A percentile compares a stretch with the other conserved stretches of the same genome.
These are phyloP conservation scores for Magnolia changhungtana DNA, from an alignment of 164 flowering plant genomes.

Conservation along the genomic window DNA sequence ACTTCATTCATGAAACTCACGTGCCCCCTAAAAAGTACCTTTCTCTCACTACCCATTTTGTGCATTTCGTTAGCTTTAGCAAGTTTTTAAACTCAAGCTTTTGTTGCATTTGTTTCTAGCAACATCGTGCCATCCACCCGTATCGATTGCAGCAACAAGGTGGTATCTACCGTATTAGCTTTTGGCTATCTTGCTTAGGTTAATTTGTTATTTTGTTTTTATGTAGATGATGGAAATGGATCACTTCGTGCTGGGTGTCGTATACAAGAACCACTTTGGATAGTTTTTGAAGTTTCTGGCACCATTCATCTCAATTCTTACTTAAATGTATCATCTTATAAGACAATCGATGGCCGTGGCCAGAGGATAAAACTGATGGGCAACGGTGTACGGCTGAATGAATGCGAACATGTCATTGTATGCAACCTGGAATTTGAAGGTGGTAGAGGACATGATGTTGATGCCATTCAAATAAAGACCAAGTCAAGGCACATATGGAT, in stretches of 20 bases:
- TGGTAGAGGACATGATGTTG: slow-evolving; percentile 80
- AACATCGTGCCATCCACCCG: too few species aligned
- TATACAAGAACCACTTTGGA: slow-evolving; percentile 71
- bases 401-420: slow-evolving; percentile 76
- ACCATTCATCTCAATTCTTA: slow-evolving; percentile 58
- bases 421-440: slow-evolving; percentile 87
- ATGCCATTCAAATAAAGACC: slow-evolving; percentile 83
- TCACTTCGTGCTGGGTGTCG: slow-evolving; percentile 79
- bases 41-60: too few species aligned
- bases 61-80: too few species aligned
- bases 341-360: slow-evolving; percentile 90
- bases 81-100: background rate
- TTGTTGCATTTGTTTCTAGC: background rate
- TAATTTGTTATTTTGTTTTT: background rate
- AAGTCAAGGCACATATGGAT: slow-evolving; percentile 89
- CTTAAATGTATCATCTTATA: slow-evolving; percentile 68
- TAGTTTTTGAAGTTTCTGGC: slow-evolving; percentile 79
- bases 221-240: slow-evolving; percentile 80
- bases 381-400: slow-evolving; percentile 74
- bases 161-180: background rate
- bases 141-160: background rate
- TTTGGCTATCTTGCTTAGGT: background rate
- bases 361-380: slow-evolving; percentile 74
- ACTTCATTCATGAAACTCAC: too few species aligned
- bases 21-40: too few species aligned